Conservation (phyloP, 371 early-diverging fungal species). For the Aphelidium insulamus region DNA sequence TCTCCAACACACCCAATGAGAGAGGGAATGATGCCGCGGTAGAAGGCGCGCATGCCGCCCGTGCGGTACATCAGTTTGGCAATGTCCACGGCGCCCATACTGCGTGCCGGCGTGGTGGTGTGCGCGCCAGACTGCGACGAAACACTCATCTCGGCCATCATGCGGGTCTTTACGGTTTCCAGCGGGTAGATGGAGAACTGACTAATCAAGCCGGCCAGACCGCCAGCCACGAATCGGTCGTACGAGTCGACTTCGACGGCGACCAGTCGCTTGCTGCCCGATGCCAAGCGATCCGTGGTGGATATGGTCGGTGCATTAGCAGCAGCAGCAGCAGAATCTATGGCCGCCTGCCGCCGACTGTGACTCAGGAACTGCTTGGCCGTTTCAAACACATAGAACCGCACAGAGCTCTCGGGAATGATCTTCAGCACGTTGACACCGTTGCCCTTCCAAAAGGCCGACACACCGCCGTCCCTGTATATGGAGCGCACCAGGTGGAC, state of each 20-base stretch:
- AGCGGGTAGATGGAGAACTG: slow-evolving; percentile 81
- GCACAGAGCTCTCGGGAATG: slow-evolving; percentile 69
- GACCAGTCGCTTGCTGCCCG: slow-evolving; percentile 12
- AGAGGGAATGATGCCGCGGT: slow-evolving; percentile 49
- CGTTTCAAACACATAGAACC: slow-evolving; percentile 71
- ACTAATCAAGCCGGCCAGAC: slow-evolving; percentile 65
- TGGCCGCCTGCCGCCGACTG: slow-evolving; percentile 18
- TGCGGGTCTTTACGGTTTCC: slow-evolving; percentile 50
- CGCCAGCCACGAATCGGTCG: slow-evolving; percentile 60
- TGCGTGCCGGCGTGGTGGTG: slow-evolving; percentile 1
- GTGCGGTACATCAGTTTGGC: slow-evolving; percentile 28
- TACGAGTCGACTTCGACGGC: slow-evolving; percentile 65
- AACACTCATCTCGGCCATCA: slow-evolving; percentile 32
- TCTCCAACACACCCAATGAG: background rate
- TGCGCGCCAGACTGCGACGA: slow-evolving; percentile 2
- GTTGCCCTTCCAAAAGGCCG: slow-evolving; percentile 74
- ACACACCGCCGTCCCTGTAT: slow-evolving; percentile 65
- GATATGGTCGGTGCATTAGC: slow-evolving; percentile 2
- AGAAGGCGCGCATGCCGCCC: slow-evolving; percentile 39
- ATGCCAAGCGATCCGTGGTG: slow-evolving; percentile 2
- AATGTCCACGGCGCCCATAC: slow-evolving; percentile 1
- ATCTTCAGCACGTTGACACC: slow-evolving; percentile 81
- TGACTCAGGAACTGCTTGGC: slow-evolving; percentile 29
- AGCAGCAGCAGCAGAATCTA: slow-evolving; percentile 10
- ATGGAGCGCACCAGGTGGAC: slow-evolving; percentile 4